Conservation (phyloP, 2,329 filamentous ascomycete genomes). For the Pseudocercospora ulei region DNA sequence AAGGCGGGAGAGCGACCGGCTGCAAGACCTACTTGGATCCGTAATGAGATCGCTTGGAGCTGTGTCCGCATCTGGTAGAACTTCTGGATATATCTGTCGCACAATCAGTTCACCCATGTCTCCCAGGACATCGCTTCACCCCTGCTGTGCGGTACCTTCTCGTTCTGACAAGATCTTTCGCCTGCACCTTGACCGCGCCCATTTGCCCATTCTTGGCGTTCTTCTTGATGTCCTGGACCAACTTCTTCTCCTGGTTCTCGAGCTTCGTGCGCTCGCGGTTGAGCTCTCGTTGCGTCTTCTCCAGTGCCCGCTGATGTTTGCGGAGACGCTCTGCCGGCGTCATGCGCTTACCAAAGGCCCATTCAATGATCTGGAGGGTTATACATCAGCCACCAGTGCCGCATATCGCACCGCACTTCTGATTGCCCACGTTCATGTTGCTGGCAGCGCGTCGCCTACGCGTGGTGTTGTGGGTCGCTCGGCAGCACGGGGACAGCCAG, state of each 20-base stretch:
- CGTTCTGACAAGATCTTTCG: slow-evolving; percentile 90
- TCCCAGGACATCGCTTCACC: neutral
- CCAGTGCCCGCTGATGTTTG: slow-evolving; percentile 91
- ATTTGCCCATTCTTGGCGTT: slow-evolving; percentile 97
- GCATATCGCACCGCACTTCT: neutral
- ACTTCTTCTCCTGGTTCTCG: slow-evolving; percentile 97
- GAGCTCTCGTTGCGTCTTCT: slow-evolving; percentile 93
- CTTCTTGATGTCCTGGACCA: slow-evolving; percentile 93
- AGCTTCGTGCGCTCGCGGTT: slow-evolving; percentile 91
- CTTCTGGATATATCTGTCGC: slow-evolving; percentile 59
- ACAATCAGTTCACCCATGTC: neutral
- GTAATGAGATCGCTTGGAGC: slow-evolving; percentile 85
- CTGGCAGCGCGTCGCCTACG: slow-evolving; percentile 6
- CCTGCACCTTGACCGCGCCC: slow-evolving; percentile 96
- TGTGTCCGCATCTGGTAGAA: slow-evolving; percentile 98
- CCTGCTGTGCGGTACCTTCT: slow-evolving; percentile 55
- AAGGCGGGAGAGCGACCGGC: neutral
- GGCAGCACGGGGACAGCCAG: neutral
- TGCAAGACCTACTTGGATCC: slow-evolving; percentile 64
- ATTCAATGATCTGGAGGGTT: slow-evolving; percentile 71
- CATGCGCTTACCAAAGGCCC: slow-evolving; percentile 98
- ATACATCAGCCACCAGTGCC: neutral
- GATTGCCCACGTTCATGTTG: slow-evolving; percentile 50
- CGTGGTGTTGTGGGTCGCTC: slow-evolving; percentile 5
- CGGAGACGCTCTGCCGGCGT: slow-evolving; percentile 85